Evolutionary conservation across 257 asterid genomes (phyloP), one percentile per base, ranked within the genome.

Genomic region (Scutellaria baicalensis): DNA sequence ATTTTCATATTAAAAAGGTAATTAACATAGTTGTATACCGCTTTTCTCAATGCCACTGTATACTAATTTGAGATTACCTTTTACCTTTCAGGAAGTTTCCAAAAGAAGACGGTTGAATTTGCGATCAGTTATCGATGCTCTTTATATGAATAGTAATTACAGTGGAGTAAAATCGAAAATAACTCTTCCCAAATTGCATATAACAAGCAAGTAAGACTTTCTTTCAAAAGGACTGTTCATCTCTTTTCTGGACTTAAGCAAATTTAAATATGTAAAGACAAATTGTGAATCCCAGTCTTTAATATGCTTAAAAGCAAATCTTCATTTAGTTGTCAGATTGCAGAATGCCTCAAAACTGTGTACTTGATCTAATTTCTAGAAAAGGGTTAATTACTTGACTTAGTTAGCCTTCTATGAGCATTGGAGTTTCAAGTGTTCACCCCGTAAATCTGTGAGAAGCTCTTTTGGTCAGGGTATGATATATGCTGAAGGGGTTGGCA

Each of bases 1-100:
- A 89, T 83, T 89, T 94, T 75, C 95, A 88, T 61, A 74, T 94
- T 54, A 55, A 70, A 69, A 86, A 94, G 97, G 99, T 94, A 84
- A 78, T 68, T 54, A 75, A 57, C 31, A 60, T 18, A 49, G 60
- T 61, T 48, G 18, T 17, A 58, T 42, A 36, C 18, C 10, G 62
- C 57, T 54, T 23, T 45, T 66, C 66, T 57, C 1, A 23, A 27
- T 59, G 42, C 55, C 33, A 38, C 21, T 33, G 14, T 35, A 80
- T 68, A 60, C 50, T 68, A 49, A 69, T 68, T 36, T 58, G 62
- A 55, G 40, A 60, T 23, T 44, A 9, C 51, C 50, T 66, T 75
- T 73, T 63, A 59, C 40, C 67, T 73, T 73, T 75, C 95, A 94
- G 99, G 96, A 88, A 78, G 77, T 79, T 64, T 75, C 83, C 52